Evolutionary conservation across 495 filamentous ascomycete genomes (phyloP), one percentile per base, ranked within the genome.

Genomic region (Melanomma pulvis-pyrius): DNA sequence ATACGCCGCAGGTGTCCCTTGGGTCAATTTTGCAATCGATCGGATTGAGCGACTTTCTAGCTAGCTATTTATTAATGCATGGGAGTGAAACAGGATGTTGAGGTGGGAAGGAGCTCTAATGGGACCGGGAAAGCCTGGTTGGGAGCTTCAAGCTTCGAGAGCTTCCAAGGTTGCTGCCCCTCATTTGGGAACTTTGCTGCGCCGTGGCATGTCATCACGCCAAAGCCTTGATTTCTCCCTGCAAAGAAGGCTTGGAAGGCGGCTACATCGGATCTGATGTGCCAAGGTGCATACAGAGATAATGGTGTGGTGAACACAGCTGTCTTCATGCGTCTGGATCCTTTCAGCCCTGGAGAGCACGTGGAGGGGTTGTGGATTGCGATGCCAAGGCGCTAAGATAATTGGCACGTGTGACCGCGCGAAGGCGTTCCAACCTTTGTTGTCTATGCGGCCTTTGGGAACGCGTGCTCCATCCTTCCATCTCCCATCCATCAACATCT

Each of bases 191-290:
- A 25, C 34, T 30, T 48, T 21, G 56, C 55, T 55, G 49, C 61
- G 34, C 55, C 1, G 47, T 17, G 19, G 3, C 12, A 48, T 25
- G 48, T 25, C 55, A 49, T 28, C 34, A 26, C 11, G 26, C 19
- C 34, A 66, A 28, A 25, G 44, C 62, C 68, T 63, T 70, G 68
- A 28, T 70, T 70, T 22, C 29, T 21, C 56, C 68, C 51, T 58
- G 39, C 24, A 46, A 29, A 28, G 13, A 28, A 25, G 41, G n/a
- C 49, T 50, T 61, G 34, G 57, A 22, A 28, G 21, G 52, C 62
- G 68, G 68, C 68, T 59, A 52, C 21, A 39, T 52, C 62, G 62
- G 68, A 70, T 61, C 25, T 54, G 19, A 47, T 48, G 47, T 41
- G 44, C 8, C 25, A 13, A 26, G 12, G 51, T 29, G 39, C 39